Conservation (phyloP, 768 basidiomycete genomes). For the Mycena sanguinolenta region DNA sequence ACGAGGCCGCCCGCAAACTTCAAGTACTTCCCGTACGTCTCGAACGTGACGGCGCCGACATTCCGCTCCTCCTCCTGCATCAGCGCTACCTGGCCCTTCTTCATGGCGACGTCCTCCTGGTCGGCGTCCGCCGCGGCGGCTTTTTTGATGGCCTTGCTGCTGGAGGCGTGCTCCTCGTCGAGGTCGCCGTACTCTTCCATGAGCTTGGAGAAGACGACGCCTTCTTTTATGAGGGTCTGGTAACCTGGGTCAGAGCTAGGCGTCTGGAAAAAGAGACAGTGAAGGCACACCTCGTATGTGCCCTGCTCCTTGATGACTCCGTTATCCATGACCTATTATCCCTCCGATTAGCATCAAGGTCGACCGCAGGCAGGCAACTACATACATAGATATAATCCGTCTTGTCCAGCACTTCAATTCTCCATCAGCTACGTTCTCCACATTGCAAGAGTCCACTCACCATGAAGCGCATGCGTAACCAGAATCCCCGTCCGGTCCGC, state of each 20-base stretch:
- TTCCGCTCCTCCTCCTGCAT: slow-evolving; percentile 72
- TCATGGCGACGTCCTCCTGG: slow-evolving; percentile 22
- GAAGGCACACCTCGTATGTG: slow-evolving; percentile 60
- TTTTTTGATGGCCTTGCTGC: slow-evolving; percentile 33
- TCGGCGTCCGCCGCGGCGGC: slow-evolving; percentile 13
- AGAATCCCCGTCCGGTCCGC: slow-evolving; percentile 69
- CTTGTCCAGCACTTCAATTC: slow-evolving; percentile 59
- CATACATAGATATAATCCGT: slow-evolving; percentile 69
- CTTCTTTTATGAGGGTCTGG: slow-evolving; percentile 61
- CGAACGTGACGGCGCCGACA: slow-evolving; percentile 65
- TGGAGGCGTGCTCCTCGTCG: slow-evolving; percentile 48
- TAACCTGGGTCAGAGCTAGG: slow-evolving; percentile 7
- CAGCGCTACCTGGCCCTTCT: slow-evolving; percentile 47
- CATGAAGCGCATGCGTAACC: slow-evolving; percentile 70
- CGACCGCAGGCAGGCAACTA: background rate
- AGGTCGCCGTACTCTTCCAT: slow-evolving; percentile 69
- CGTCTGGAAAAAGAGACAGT: background rate
- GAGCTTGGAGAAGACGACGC: slow-evolving; percentile 61
- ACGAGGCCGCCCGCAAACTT: slow-evolving; percentile 60
- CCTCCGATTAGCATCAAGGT: background rate
- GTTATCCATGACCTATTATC: slow-evolving; percentile 62
- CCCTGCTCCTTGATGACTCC: slow-evolving; percentile 74
- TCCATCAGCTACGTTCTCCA: background rate
- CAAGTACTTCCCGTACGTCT: slow-evolving; percentile 64
- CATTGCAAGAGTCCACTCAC: background rate